Percentiles rank a stretch among this genome's conserved stretches.
Evolutionary conservation across 805 yeast species (phyloP).

Genomic region (Suhomyces xylopsoci): DNA sequence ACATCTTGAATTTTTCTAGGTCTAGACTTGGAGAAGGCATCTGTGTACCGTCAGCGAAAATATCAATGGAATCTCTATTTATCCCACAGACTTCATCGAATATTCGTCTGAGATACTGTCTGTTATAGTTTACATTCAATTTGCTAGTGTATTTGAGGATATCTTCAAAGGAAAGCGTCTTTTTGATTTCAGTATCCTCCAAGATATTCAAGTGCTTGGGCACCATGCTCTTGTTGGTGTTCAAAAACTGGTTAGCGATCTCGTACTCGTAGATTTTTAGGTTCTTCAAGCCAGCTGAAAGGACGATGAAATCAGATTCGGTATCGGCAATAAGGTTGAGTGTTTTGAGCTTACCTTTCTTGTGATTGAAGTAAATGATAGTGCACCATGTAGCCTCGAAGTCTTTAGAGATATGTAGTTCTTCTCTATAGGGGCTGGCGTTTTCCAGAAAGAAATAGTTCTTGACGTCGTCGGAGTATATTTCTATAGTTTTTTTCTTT

Average conservation of each 20-base stretch:
- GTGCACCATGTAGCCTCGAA: conserved; percentile 74
- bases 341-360: conserved; percentile 66
- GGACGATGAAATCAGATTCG: conserved; percentile 55
- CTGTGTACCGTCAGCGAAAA: not conserved
- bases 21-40: conserved; percentile 30
- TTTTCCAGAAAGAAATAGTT: conserved; percentile 61
- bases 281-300: conserved; percentile 57
- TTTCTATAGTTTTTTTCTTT: conserved; percentile 21
- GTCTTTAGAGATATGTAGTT: conserved; percentile 68
- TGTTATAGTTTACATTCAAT: conserved; percentile 69
- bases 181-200: conserved; percentile 19
- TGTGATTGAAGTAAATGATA: conserved; percentile 61
- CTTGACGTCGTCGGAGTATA: conserved; percentile 59
- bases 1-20: conserved; percentile 71
- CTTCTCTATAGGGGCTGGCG: conserved; percentile 84
- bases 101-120: conserved; percentile 43
- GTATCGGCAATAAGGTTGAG: conserved; percentile 72
- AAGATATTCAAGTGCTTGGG: conserved; percentile 25
- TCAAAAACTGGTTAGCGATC: conserved; percentile 49
- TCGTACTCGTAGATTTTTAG: conserved; percentile 61
- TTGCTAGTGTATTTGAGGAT: conserved; percentile 62
- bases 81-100: conserved; percentile 37
- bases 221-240: conserved; percentile 5
- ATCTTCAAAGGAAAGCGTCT: conserved; percentile 57
- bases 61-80: not conserved